Conservation (phyloP, 2,329 filamentous ascomycete species). For the Sporothrix pseudoabietina region DNA sequence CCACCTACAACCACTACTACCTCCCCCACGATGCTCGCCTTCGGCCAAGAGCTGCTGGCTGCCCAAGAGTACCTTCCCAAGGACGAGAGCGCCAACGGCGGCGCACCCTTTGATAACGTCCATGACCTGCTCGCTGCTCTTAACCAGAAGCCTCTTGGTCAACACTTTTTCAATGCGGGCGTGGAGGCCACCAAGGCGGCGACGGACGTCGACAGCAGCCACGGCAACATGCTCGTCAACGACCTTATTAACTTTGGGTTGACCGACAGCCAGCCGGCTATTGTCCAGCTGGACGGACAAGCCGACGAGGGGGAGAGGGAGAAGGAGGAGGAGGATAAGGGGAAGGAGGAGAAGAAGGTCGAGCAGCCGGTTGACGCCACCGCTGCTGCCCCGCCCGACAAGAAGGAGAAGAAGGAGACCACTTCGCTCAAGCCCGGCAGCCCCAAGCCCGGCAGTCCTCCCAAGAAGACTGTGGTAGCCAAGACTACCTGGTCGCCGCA, state of each 20-base stretch:
- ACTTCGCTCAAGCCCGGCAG: neutral
- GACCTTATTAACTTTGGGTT: slow-evolving; percentile 12
- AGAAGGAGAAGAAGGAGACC: neutral
- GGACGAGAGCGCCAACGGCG: neutral
- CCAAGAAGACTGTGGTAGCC: neutral
- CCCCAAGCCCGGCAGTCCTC: neutral
- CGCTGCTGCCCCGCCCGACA: neutral
- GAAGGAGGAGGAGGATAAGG: neutral
- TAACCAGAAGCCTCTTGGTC: neutral
- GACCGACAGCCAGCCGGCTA: neutral
- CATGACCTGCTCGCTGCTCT: neutral
- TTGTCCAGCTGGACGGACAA: neutral
- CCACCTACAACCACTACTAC: neutral
- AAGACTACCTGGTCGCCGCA: neutral
- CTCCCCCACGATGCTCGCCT: neutral
- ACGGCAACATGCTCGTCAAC: neutral
- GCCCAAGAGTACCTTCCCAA: neutral
- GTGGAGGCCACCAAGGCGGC: neutral
- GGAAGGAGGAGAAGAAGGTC: neutral
- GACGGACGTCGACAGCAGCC: neutral
- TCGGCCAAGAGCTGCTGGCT: too few species aligned
- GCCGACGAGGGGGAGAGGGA: neutral
- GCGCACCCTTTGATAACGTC: neutral
- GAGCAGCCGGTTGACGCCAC: neutral
- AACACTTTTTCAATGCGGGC: neutral